Base-by-base conservation (phyloP, 2,329 filamentous ascomycete genomes). In the Paecilomyces niveus region DNA sequence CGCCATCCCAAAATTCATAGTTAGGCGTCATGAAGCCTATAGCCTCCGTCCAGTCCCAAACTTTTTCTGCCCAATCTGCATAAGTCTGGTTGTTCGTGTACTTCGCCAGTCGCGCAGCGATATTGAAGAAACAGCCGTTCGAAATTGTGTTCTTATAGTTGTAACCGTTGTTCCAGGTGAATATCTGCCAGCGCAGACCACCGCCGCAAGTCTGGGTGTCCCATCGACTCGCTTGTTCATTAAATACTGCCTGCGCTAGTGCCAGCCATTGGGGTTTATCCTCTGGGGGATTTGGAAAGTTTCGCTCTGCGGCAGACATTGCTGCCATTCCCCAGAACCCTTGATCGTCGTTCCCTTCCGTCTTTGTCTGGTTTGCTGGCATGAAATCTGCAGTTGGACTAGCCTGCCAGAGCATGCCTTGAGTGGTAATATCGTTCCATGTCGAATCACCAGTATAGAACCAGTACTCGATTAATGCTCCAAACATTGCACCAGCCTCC, bases 181-280 rank as follows among this genome's bases (percentile, higher is more conserved):
- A 92, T 64, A 96, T 91, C 76, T 96, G 90, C 89, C 89, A 93
- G 58, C 85, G 80, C 53, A 94, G 76, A 3, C 90, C 91, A 60
- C 90, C 90, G 26, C 79, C 80, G 67, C 90, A 95, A 45, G 77
- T 74, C 0, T 78, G 76, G 0, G 76, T 80, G 69, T 92, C 86
- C 90, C 90, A 94, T 53, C 90, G 84, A 22, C 73, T 72, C 4
- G 80, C 81, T 67, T 92, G 87, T 51, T 83, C 81, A 70, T 92
- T 86, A 80, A 90, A 94, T 32, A 89, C 83, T 63, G 89, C 89
- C 65, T 82, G 79, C 7, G 83, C 84, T 26, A 94, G 80, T 24
- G 87, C 77, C n/a, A 78, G 66, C 76, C 76, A 79, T 11, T 60
- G 58, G 8, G 60, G 60, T 39, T 58, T 26, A 15, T 60, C 4